These are phyloP conservation scores for Atkinsonella hypoxylon DNA, from an alignment of 2,329 filamentous ascomycete species.

Conservation along the genomic window DNA sequence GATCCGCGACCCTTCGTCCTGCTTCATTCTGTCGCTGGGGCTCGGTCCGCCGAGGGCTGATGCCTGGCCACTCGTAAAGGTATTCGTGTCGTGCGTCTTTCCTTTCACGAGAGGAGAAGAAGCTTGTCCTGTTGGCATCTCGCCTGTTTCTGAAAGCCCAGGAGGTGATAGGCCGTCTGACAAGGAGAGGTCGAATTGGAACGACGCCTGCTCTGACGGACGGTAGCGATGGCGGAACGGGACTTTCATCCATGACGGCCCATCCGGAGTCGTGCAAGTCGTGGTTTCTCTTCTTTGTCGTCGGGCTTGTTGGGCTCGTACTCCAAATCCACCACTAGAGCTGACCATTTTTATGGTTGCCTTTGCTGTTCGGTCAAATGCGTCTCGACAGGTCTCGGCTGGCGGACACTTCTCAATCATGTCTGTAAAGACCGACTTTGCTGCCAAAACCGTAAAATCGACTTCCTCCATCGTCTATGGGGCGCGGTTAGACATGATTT, in stretches of 20 bases:
- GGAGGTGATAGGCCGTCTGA: conserved; percentile 31
- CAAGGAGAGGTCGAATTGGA: conserved; percentile 24
- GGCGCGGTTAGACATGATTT: conserved; percentile 1
- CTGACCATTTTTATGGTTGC: conserved; percentile 93
- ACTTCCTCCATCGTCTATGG: conserved; percentile 76
- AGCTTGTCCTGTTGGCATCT: conserved; percentile 20
- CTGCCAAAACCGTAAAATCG: conserved; percentile 90
- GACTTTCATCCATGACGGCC: conserved; percentile 10
- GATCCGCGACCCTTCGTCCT: conserved; percentile 17
- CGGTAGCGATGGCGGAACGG: conserved; percentile 16
- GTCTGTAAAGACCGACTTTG: conserved; percentile 83
- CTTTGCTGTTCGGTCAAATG: conserved; percentile 89
- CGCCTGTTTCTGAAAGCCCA: conserved; percentile 23
- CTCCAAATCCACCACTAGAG: conserved; percentile 70
- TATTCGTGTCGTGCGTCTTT: conserved; percentile 23
- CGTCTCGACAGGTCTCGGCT: conserved; percentile 86
- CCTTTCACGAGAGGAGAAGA: conserved; percentile 24
- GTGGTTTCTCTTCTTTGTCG: conserved; percentile 17
- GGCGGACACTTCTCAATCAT: conserved; percentile 91
- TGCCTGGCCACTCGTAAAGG: conserved; percentile 18
- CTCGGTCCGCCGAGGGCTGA: conserved; percentile 19
- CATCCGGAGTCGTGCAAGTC: conserved; percentile 19
- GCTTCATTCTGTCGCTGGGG: conserved; percentile 18
- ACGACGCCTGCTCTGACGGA: conserved; percentile 19
- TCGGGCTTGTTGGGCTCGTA: conserved; percentile 17